Base-by-base conservation (phyloP, 257 asterid genomes). In the Leonotis leonurus region DNA sequence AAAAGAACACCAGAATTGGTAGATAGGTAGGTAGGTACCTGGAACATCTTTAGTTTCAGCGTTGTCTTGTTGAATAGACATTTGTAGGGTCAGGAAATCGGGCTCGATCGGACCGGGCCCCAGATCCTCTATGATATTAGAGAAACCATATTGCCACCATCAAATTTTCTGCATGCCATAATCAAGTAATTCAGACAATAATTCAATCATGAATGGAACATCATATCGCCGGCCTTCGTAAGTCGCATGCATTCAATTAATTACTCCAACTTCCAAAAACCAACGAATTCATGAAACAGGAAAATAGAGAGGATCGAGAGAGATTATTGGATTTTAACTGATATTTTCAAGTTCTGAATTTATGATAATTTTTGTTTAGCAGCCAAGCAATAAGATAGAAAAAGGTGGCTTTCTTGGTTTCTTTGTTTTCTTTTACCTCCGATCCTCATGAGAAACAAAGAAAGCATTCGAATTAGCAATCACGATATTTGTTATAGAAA, bases 41-140 rank as follows among this genome's bases (percentile, higher is more conserved):
- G 48, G n/a, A 56, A 32, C 37, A 54, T 64, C 73, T 43, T 71
- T 49, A 22, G 76, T 51, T 53, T 72, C 70, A 36, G 50, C 30
- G 10, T 74, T 68, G 39, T 63, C 84, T 64, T 71, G 74, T 49
- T 75, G 71, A 56, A 67, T 45, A 50, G 84, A 75, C 84, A 81
- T 81, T 45, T 60, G 67, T 10, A 51, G 56, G 70, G 33, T 37
- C 60, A 32, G 17, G 46, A 70, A 22, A 57, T 5, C 39, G 3
- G 6, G 39, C 7, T 2, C n/a, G n/a, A n/a, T 56, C 70, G 54
- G 58, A 39, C 27, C 68, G 53, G 57, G 45, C 30, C 69, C 73
- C 61, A 40, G 61, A 48, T 76, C 74, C n/a, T n/a, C 52, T 49
- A 70, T 37, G 63, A 55, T 68, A 70, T 41, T 60, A 63, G 64